A percentile compares a stretch with the other conserved stretches of the same genome.
Conservation (phyloP, 257 asterid genomes). For the Parsonsia alboflavescens region DNA sequence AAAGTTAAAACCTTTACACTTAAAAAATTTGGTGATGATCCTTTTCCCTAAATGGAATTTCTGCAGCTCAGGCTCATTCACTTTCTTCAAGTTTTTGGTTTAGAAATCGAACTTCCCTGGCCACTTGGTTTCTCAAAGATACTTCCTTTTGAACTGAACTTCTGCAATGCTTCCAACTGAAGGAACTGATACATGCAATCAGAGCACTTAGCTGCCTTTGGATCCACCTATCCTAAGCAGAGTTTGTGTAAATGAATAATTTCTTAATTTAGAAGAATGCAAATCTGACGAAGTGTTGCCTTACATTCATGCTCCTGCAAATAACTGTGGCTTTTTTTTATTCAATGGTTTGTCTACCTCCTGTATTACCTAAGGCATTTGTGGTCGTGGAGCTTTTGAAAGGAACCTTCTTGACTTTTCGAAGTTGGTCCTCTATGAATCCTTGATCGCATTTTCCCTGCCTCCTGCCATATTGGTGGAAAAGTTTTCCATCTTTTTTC, state of each 20-base stretch:
- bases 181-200: neutral
- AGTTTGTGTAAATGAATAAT: neutral
- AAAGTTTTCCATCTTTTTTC: neutral
- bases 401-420: neutral
- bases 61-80: neutral
- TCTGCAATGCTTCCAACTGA: neutral
- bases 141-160: neutral
- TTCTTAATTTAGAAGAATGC: neutral
- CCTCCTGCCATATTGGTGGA: neutral
- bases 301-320: neutral
- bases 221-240: neutral
- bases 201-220: neutral
- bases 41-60: neutral
- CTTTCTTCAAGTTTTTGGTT: too few relatives aligned
- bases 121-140: neutral
- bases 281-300: neutral
- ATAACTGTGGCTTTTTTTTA: neutral
- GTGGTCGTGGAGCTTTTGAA: neutral
- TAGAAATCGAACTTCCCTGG: neutral
- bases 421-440: neutral
- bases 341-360: too few relatives aligned
- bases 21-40: neutral
- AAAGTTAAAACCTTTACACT: neutral
- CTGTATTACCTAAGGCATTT: neutral
- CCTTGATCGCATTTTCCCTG: neutral